Conservation (phyloP, 345 rosid genomes). For the Ailanthus altissimus region DNA sequence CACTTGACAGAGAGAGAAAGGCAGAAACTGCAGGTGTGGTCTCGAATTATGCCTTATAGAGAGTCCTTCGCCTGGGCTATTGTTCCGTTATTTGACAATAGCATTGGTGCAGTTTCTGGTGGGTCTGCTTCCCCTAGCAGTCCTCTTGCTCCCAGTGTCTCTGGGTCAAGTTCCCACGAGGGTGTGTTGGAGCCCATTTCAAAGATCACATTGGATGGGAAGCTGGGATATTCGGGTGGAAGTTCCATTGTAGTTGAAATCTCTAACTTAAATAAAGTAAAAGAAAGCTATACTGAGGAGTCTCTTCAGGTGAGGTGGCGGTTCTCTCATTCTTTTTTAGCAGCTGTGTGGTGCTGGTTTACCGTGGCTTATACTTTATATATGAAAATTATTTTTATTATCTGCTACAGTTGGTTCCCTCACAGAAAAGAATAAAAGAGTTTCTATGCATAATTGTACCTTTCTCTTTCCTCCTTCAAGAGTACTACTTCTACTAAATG, state of each 20-base stretch:
- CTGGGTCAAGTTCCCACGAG: conserved; percentile 86
- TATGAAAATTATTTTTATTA: not conserved
- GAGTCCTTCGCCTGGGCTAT: conserved; percentile 99
- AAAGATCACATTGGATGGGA: conserved; percentile 87
- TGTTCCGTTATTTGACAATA: conserved; percentile 95
- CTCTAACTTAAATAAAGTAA: conserved; percentile 92
- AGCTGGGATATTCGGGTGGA: conserved; percentile 78
- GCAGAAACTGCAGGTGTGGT: conserved; percentile 98
- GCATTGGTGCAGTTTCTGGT: conserved; percentile 63
- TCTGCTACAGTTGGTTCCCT: not conserved
- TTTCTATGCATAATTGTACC: not conserved
- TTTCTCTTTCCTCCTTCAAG: not conserved
- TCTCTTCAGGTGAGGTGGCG: conserved; percentile 73
- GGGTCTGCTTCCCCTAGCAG: conserved; percentile 98
- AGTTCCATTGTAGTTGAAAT: conserved; percentile 89
- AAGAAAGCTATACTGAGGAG: conserved; percentile 94
- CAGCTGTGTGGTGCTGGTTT: not conserved
- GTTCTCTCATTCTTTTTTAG: not conserved
- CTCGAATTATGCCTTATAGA: conserved; percentile 95
- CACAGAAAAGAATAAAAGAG: not conserved
- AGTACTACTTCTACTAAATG: not conserved
- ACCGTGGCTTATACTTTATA: not conserved
- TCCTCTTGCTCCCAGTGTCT: conserved; percentile 87
- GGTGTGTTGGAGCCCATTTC: conserved; percentile 74
- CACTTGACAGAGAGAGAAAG: conserved; percentile 91